Percentiles rank a stretch among this genome's conserved stretches.
Conservation (phyloP, 2,329 filamentous ascomycete genomes). For the Geoglossum cookeanum region DNA sequence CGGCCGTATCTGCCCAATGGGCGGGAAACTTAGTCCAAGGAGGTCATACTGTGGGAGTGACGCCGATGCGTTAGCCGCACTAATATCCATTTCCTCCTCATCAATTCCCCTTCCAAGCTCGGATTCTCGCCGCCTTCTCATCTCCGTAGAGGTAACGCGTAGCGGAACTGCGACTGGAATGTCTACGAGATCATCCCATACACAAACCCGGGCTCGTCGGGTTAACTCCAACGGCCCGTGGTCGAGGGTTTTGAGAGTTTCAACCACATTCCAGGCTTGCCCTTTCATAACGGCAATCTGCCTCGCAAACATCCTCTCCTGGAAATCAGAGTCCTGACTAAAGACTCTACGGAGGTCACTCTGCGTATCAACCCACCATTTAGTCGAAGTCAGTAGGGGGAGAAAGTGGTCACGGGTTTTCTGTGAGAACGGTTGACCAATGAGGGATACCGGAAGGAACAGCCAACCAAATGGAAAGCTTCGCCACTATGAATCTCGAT, state of each 20-base stretch:
- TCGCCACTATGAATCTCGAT: slow-evolving; percentile 35
- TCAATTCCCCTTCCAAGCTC: slow-evolving; percentile 29
- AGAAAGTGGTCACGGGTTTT: slow-evolving; percentile 88
- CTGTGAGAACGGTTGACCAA: slow-evolving; percentile 88
- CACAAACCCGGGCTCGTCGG: slow-evolving; percentile 72
- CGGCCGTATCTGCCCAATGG: slow-evolving; percentile 7
- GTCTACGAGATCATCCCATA: slow-evolving; percentile 96
- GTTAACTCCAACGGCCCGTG: slow-evolving; percentile 90
- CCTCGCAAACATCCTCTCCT: slow-evolving; percentile 96
- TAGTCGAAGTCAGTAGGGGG: slow-evolving; percentile 81
- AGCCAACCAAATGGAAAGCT: slow-evolving; percentile 98
- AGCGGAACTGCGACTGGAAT: slow-evolving; percentile 88
- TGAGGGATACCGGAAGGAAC: slow-evolving; percentile 88
- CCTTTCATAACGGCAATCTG: slow-evolving; percentile 99
- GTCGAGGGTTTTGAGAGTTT: slow-evolving; percentile 81
- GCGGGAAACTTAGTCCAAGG: slow-evolving; percentile 38
- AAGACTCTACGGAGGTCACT: slow-evolving; percentile 72
- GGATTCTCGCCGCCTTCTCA: slow-evolving; percentile 42
- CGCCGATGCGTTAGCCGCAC: slow-evolving; percentile 42
- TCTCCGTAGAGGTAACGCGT: slow-evolving; percentile 66
- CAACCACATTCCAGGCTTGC: slow-evolving; percentile 97
- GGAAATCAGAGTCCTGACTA: slow-evolving; percentile 82
- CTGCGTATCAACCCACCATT: slow-evolving; percentile 95
- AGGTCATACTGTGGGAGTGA: slow-evolving; percentile 41
- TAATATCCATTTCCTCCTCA: slow-evolving; percentile 89